Percentiles rank a stretch among this genome's conserved stretches.
phyloP scores from a whole-genome alignment of 2,329 filamentous ascomycete species.

The Neophaeococcomyces mojaviensis region DNA sequence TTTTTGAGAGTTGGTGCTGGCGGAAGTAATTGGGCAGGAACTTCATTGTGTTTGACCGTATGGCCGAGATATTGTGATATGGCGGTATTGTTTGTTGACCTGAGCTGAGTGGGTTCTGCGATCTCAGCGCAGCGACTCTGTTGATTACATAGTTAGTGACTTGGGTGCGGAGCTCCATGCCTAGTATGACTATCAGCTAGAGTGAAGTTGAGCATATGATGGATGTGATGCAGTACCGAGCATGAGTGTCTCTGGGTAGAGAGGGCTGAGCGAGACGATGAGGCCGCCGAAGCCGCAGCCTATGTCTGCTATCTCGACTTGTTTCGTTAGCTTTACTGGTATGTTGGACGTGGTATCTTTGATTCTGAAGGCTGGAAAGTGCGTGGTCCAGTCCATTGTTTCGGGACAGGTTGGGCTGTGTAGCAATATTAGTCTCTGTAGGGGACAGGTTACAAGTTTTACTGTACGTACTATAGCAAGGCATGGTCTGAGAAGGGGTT shows the following conservation, averaged over 20 bases:
- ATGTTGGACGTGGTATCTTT: conserved; percentile 26
- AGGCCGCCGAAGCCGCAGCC: conserved; percentile 94
- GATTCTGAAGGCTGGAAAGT: conserved; percentile 67
- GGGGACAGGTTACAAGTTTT: conserved; percentile 2
- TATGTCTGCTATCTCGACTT: conserved; percentile 86
- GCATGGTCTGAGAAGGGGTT: conserved; percentile 96
- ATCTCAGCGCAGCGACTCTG: conserved; percentile 71
- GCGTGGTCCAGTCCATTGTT: conserved; percentile 82
- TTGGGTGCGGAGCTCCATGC: conserved; percentile 85
- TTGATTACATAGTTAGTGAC: conserved; percentile 88
- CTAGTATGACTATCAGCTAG: too few species aligned
- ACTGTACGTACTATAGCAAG: conserved; percentile 72
- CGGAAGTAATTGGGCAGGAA: conserved; percentile 97
- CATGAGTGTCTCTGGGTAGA: conserved; percentile 73
- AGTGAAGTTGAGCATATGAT: too few species aligned
- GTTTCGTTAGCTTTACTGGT: conserved; percentile 47
- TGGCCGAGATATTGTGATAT: conserved; percentile 81
- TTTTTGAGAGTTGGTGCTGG: conserved; percentile 71
- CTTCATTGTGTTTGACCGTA: conserved; percentile 96
- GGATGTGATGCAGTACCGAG: too few species aligned
- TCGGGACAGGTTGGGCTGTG: conserved; percentile 67
- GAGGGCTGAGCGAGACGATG: conserved; percentile 73
- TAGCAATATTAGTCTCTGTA: background rate
- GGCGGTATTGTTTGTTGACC: conserved; percentile 14
- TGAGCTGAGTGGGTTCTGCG: conserved; percentile 31